A percentile compares a stretch with the other conserved stretches of the same genome.
Conservation (phyloP, 805 yeast genomes). For the Citeromyces matritensis region DNA sequence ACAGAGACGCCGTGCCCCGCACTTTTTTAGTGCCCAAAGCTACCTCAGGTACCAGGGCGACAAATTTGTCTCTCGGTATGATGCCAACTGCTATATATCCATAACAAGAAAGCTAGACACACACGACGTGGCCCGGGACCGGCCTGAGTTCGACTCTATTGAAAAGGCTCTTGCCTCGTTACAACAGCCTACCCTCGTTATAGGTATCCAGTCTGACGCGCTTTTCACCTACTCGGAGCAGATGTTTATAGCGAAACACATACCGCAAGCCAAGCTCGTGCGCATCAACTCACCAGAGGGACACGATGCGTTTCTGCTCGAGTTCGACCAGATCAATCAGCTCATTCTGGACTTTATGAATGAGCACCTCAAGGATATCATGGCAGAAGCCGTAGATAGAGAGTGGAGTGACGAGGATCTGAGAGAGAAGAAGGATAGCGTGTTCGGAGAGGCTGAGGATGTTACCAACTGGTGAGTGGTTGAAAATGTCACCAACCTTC, state of each 20-base stretch:
- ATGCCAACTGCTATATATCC: conserved; percentile 92
- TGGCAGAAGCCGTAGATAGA: conserved; percentile 31
- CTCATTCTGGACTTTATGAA: conserved; percentile 54
- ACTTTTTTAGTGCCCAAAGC: conserved; percentile 87
- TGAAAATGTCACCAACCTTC: too few relatives aligned
- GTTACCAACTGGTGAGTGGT: conserved; percentile 91
- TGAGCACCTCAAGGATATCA: conserved; percentile 40
- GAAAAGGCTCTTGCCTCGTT: conserved; percentile 44
- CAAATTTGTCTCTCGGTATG: conserved; percentile 80
- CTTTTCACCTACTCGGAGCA: conserved; percentile 88
- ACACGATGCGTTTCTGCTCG: conserved; percentile 91
- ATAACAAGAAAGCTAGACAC: conserved; percentile 90
- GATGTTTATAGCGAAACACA: conserved; percentile 58
- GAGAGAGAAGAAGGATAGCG: conserved; percentile 38
- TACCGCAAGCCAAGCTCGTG: conserved; percentile 55
- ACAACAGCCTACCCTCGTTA: conserved; percentile 62
- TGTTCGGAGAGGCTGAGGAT: conserved; percentile 93
- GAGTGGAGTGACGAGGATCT: conserved; percentile 26
- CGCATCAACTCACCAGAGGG: conserved; percentile 88
- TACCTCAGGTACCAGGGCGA: conserved; percentile 89
- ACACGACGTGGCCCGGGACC: conserved; percentile 80
- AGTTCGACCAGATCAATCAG: conserved; percentile 69
- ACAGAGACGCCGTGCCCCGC: conserved; percentile 25
- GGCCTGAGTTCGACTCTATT: conserved; percentile 24
- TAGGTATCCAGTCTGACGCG: conserved; percentile 89